Base-by-base conservation (phyloP, 2,329 filamentous ascomycete genomes). In the Cryphonectria nitschkei region DNA sequence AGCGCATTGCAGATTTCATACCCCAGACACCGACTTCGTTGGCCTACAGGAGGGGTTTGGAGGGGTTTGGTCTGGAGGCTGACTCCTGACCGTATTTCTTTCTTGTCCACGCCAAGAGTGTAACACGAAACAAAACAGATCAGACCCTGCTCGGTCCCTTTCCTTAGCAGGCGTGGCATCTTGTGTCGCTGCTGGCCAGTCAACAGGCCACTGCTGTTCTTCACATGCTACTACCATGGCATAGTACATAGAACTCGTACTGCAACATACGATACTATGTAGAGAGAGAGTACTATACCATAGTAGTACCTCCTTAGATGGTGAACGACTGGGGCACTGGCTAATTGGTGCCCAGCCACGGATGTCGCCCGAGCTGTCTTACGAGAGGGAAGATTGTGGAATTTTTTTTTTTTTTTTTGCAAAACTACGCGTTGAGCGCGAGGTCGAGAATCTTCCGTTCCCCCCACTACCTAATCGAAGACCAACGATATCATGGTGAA, bases 1-100 rank as follows among this genome's bases (percentile, higher is more conserved):
- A 67, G 54, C 65, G 54, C 65, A 67, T 67, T 58, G 65, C 65
- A 58, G 34, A 60, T 58, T 50, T n/a, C 19, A 22, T n/a, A 50
- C 29, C 37, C 64, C 19, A 64, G 37, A 64, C 61, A 46, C 39
- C 37, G 61, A 39, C 58, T 61, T 61, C 32, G 58, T 39, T 61
- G 32, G 58, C 32, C 34, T n/a, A n/a, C 14, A 41, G 34, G 37
- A 63, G 39, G 34, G n/a, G 39, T 14, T 14, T 26, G 61, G 39
- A 19, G 39, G 41, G 58, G 58, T n/a, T 16, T 3, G 26, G 46
- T 50, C 46, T 50, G 22, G 46, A 50, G 19, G 58, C 34, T 58
- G 54, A 34, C 14, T 58, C 54, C 54, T 32, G 54, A 58, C 54
- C 54, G 29, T 58, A 13, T 19, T 13, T 58, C 54, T 4, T 14